These are phyloP conservation scores for Sporisorium sorghi DNA, from an alignment of 1,284 basidiomycete genomes.

Conservation along the genomic window DNA sequence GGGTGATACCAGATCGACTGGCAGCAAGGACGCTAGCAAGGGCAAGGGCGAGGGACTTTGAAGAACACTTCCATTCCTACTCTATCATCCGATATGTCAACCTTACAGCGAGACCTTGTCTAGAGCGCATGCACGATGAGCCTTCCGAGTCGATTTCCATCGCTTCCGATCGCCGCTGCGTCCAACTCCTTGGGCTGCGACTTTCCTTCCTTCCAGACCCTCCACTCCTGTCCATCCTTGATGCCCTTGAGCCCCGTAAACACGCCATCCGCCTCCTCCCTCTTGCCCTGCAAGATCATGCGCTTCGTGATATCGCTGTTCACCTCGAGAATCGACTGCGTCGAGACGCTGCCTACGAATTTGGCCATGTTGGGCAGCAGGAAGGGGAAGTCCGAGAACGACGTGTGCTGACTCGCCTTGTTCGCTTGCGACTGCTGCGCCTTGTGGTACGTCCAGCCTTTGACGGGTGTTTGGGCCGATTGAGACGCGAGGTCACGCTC, in stretches of 20 bases:
- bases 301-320: constrained; percentile 29
- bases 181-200: constrained; percentile 17
- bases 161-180: constrained; percentile 11
- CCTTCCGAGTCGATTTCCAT: constrained; percentile 25
- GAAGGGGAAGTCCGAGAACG: constrained; percentile 61
- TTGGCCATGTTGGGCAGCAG: constrained; percentile 49
- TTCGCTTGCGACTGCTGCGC: constrained; percentile 22
- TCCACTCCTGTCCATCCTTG: constrained; percentile 29
- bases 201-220: constrained; percentile 45
- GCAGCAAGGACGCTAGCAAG: too few relatives aligned
- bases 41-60: too few relatives aligned
- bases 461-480: background rate
- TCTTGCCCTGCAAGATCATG: constrained; percentile 28
- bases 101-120: background rate
- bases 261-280: constrained; percentile 39
- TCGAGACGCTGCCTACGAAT: constrained; percentile 37
- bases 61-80: background rate
- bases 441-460: constrained; percentile 38
- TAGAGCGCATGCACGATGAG: constrained; percentile 31
- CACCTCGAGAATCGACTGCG: constrained; percentile 31
- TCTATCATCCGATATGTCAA: background rate
- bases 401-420: constrained; percentile 50
- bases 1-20: too few relatives aligned
- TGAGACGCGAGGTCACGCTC: constrained; percentile 32
- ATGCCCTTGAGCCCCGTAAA: constrained; percentile 28